A percentile compares a stretch with the other conserved stretches of the same genome.
These are phyloP conservation scores for Dissophora ornata DNA, from an alignment of 192 early-diverging fungal species.

Conservation along the genomic window DNA sequence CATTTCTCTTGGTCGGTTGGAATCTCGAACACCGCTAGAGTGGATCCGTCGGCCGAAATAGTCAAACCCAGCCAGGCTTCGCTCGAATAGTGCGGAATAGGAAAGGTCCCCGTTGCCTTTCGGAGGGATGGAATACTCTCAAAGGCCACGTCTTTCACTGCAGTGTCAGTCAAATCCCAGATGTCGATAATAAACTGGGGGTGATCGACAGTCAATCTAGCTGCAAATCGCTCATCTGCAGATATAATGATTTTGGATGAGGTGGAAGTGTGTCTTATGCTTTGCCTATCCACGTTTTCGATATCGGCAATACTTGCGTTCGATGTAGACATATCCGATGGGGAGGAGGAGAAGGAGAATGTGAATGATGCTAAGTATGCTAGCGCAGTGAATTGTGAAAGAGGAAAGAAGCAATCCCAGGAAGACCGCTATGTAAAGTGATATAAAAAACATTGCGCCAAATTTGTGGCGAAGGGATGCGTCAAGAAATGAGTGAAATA, in stretches of 20 bases:
- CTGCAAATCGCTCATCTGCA: constrained; percentile 2
- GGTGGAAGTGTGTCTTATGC: neutral
- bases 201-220: neutral
- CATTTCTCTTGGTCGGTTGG: constrained; percentile 2
- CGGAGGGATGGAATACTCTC: neutral
- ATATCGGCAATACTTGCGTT: too few species aligned
- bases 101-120: neutral
- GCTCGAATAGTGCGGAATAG: neutral
- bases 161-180: neutral
- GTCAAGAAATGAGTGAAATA: too few species aligned
- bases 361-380: too few species aligned
- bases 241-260: neutral
- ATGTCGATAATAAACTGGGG: neutral
- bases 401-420: too few species aligned
- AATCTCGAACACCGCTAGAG: constrained; percentile 4
- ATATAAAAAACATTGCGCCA: neutral
- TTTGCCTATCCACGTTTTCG: too few species aligned
- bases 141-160: neutral
- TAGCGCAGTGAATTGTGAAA: too few species aligned
- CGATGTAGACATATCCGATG: too few species aligned
- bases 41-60: constrained; percentile 2
- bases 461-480: too few species aligned
- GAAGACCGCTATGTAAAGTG: neutral
- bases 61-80: neutral
- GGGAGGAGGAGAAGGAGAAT: too few species aligned